Base-by-base conservation (phyloP, 208 protist species). In the Trypanosoma avium region DNA sequence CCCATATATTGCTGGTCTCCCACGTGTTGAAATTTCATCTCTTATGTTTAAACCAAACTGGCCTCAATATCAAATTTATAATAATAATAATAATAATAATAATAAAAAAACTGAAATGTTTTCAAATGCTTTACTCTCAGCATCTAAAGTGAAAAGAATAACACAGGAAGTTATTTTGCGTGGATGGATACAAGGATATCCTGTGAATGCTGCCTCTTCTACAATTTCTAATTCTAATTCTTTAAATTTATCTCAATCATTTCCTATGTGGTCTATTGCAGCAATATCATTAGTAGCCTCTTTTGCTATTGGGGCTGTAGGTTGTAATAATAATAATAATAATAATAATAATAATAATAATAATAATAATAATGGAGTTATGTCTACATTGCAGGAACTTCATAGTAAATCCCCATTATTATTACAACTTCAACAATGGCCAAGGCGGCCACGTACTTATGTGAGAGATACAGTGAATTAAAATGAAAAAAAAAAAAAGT, bases 251-350 rank as follows among this genome's bases (percentile, higher is more conserved):
- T 1, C 5, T 24, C 1, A 32, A 22, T 33, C 40, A 30, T 60
- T 60, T 47, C 54, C 54, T n/a, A 46, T 15, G 22, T 60, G 54
- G 54, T 5, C 40, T 7, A 43, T 60, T 47, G 54, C 54, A n/a
- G 54, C 54, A n/a, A 13, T 47, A 4, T 60, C 54, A 30, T 36
- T 60, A 17, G n/a, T 47, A 0, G 30, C 54, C 21, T 48, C 54
- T 35, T 60, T 60, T 17, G 54, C 35, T 22, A 17, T 60, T 43
- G 54, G 19, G 10, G 32, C 54, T 27, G 35, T 21, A 27, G 54
- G 54, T 1, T 29, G 29, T 35, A n/a, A 9, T 38, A 60, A 35
- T 30, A 19, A 29, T 30, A n/a, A 29, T 29, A 21, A 38, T 21
- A 47, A n/a, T n/a, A n/a, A n/a, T n/a, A n/a, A n/a, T n/a, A n/a